Conservation (phyloP, 75 land plant genomes). For the Adiantum capillusveneris region DNA sequence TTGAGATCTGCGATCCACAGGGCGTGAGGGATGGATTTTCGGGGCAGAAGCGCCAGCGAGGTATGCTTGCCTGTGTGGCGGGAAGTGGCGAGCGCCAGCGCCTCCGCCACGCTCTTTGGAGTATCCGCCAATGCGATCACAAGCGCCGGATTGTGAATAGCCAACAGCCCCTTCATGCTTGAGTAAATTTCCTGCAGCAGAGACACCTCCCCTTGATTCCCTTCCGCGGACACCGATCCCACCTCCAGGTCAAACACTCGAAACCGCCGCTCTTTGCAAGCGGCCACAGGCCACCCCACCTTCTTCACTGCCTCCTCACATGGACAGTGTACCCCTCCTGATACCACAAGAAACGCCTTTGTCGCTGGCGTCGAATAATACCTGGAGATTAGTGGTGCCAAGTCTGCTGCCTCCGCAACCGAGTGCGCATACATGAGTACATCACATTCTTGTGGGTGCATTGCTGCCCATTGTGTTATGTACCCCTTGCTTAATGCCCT, state of each 20-base stretch:
- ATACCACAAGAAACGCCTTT: conserved; percentile 79
- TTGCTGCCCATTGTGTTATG: conserved; percentile 95
- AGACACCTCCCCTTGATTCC: conserved; percentile 52
- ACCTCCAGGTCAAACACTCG: conserved; percentile 81
- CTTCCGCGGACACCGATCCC: conserved; percentile 34
- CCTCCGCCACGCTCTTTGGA: conserved; percentile 52
- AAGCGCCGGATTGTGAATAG: conserved; percentile 76
- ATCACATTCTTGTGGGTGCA: conserved; percentile 89
- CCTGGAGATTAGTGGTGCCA: conserved; percentile 64
- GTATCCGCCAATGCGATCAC: conserved; percentile 60
- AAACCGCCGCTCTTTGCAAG: conserved; percentile 81
- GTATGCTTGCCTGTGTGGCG: neutral
- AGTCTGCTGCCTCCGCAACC: conserved; percentile 50
- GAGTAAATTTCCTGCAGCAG: conserved; percentile 64
- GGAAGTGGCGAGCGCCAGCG: conserved; percentile 59
- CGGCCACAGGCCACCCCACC: conserved; percentile 63
- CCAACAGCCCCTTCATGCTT: conserved; percentile 74
- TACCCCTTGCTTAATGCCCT: conserved; percentile 76
- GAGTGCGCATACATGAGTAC: conserved; percentile 93
- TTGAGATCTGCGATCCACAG: conserved; percentile 4
- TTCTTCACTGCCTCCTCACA: conserved; percentile 78
- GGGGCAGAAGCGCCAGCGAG: conserved; percentile 10
- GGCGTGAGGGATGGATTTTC: conserved; percentile 6
- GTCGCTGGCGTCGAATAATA: conserved; percentile 65
- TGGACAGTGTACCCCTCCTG: conserved; percentile 72